Base-by-base conservation (phyloP, 805 yeast species). In the Kluyveromyces lactis region DNA sequence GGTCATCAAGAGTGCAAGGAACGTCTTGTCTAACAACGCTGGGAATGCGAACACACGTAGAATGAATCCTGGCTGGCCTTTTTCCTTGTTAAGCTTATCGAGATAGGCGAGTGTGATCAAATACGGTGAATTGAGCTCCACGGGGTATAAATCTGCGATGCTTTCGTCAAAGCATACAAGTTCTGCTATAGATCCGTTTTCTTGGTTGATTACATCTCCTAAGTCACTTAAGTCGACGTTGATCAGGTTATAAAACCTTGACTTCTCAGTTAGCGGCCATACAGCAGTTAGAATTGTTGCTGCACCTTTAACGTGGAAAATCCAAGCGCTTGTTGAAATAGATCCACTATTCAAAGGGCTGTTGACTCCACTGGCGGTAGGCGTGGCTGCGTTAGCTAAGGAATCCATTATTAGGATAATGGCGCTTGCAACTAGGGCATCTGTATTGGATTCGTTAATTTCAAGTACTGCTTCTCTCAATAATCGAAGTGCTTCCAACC, bases 241-340 rank as follows among this genome's bases (percentile, higher is more conserved):
- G 31, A 85, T 80, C 47, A 81, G 70, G 46, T 77, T 72, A 52
- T 76, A 74, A 55, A 81, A 81, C 40, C 82, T 61, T 3, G 86
- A 80, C 11, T 71, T 68, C 33, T 77, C 79, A 33, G 80, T 79
- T 36, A 87, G 66, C 3, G 95, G 96, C 87, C 96, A 86, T n/a
- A 89, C 95, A 1, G 96, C 95, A 1, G 95, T 84, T 37, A 90
- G 68, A 39, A 90, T 90, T 0, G 97, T 89, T 4, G 96, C 96
- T 0, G 97, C 95, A 24, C 97, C 97, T 51, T 92, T 84, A 10
- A 90, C 96, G 54, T 90, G 97, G 67, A 86, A 92, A 41, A 90
- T 79, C 97, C 97, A 90, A 0, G 97, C 95, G 3, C 92, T 79
- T 2, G 97, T 89, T 1, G 96, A 95, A 42, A 87, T 79, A 5